Percentiles rank a stretch among this genome's conserved stretches.
Conservation (phyloP, 345 rosid genomes). For the Acer campestre region DNA sequence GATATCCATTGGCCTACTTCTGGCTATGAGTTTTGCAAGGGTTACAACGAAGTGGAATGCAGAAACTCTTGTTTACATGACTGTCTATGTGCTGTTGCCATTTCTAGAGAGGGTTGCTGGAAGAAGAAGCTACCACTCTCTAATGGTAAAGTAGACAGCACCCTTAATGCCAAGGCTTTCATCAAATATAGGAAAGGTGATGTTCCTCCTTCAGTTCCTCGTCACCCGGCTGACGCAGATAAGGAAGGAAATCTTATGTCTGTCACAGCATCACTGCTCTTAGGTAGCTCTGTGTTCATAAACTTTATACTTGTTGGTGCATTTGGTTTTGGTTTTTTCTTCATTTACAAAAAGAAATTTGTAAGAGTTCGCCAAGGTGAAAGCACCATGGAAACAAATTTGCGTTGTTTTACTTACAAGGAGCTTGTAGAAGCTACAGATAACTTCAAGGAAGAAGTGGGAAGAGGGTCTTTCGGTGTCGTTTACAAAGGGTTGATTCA, state of each 20-base stretch:
- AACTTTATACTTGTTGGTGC: slow-evolving; percentile 20
- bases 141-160: neutral
- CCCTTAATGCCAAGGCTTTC: neutral
- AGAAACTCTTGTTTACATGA: neutral
- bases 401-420: slow-evolving; percentile 22
- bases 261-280: slow-evolving; percentile 12
- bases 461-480: slow-evolving; percentile 33
- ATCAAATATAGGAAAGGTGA: slow-evolving; percentile 15
- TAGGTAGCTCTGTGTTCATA: slow-evolving; percentile 30
- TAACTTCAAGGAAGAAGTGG: slow-evolving; percentile 30
- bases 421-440: slow-evolving; percentile 32
- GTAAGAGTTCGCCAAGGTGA: neutral
- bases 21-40: neutral
- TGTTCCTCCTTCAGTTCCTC: neutral
- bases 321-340: slow-evolving; percentile 13
- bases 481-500: slow-evolving; percentile 33
- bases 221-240: neutral
- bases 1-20: neutral
- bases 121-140: slow-evolving; percentile 11
- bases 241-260: slow-evolving; percentile 1
- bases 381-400: slow-evolving; percentile 20
- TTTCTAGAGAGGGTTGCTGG: neutral
- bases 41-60: neutral
- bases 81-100: neutral
- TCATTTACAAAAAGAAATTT: slow-evolving; percentile 16